A percentile compares a stretch with the other conserved stretches of the same genome.
Evolutionary conservation across 2,329 filamentous ascomycete genomes (phyloP).

Genomic region (Exophiala oligosperma): DNA sequence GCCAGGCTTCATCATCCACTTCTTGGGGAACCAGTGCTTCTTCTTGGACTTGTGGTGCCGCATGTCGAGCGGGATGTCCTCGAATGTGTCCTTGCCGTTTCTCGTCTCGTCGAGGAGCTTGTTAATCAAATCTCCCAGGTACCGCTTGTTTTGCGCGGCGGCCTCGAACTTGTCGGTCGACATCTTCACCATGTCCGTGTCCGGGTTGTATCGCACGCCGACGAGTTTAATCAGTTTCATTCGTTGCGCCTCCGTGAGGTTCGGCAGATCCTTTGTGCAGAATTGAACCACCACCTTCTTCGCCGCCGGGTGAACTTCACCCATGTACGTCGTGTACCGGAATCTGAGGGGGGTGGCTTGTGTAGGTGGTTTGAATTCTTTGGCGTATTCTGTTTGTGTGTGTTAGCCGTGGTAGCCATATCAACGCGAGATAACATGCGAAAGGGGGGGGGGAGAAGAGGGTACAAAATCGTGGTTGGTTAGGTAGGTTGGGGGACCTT

Average conservation of each 20-base stretch:
- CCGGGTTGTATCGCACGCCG: constrained; percentile 84
- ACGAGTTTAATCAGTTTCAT: constrained; percentile 84
- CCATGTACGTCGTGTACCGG: constrained; percentile 96
- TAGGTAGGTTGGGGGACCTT: constrained; percentile 39
- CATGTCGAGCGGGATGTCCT: constrained; percentile 85
- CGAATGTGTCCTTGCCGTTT: constrained; percentile 77
- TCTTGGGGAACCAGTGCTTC: constrained; percentile 71
- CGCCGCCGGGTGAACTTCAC: constrained; percentile 86
- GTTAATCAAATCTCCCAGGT: constrained; percentile 76
- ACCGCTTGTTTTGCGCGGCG: constrained; percentile 95
- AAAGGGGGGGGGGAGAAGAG: too few species aligned
- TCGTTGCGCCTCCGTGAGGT: constrained; percentile 62
- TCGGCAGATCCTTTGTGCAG: constrained; percentile 65
- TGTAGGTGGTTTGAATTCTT: constrained; percentile 72
- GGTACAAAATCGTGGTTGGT: too few species aligned
- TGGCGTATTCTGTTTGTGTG: constrained; percentile 67
- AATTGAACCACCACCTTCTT: constrained; percentile 95
- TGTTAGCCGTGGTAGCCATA: constrained; percentile 14
- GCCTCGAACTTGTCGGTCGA: constrained; percentile 86
- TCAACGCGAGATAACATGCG: background rate
- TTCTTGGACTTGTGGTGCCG: constrained; percentile 74
- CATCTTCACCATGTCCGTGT: constrained; percentile 80
- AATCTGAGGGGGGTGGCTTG: constrained; percentile 75
- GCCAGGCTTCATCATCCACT: constrained; percentile 71
- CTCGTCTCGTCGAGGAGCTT: constrained; percentile 73